Conservation (phyloP, 2,329 filamentous ascomycete genomes). For the Colletotrichum orchidophilum region DNA sequence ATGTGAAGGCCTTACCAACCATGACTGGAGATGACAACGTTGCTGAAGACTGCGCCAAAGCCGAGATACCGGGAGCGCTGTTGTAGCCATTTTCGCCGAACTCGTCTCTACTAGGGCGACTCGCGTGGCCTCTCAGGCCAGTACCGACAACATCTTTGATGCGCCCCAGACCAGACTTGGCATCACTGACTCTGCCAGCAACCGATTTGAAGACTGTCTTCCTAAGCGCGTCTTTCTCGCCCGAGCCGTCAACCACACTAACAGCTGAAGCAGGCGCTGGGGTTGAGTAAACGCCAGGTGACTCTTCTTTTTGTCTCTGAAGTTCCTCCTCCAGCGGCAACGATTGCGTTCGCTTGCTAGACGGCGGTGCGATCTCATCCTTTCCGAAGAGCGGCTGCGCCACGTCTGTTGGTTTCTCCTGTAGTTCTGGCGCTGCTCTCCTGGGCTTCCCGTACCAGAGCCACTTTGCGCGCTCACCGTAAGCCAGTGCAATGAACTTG, state of each 20-base stretch:
- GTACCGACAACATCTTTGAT: constrained; percentile 86
- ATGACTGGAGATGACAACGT: constrained; percentile 46
- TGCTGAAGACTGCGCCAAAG: constrained; percentile 48
- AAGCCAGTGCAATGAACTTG: constrained; percentile 78
- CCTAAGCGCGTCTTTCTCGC: constrained; percentile 67
- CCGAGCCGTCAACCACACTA: constrained; percentile 57
- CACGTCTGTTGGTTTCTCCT: constrained; percentile 58
- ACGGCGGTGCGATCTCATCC: constrained; percentile 56
- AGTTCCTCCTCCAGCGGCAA: constrained; percentile 62
- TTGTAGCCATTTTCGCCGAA: constrained; percentile 48
- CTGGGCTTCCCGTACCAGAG: constrained; percentile 92
- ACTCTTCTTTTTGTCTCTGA: constrained; percentile 56
- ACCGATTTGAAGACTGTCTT: constrained; percentile 81
- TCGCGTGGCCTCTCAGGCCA: constrained; percentile 61
- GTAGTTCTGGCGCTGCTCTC: constrained; percentile 63
- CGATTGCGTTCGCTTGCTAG: constrained; percentile 60
- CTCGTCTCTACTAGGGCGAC: constrained; percentile 68
- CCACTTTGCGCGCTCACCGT: constrained; percentile 89
- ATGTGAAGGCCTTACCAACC: constrained; percentile 65
- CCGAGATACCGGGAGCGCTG: constrained; percentile 45
- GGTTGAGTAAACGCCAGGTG: constrained; percentile 52
- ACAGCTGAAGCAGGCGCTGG: constrained; percentile 55
- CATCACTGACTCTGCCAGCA: constrained; percentile 80
- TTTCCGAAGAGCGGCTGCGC: constrained; percentile 62
- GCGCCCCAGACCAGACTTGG: constrained; percentile 81